Evolutionary conservation across 371 early-diverging fungal species (phyloP).

Genomic region (Mucor mucedo): DNA sequence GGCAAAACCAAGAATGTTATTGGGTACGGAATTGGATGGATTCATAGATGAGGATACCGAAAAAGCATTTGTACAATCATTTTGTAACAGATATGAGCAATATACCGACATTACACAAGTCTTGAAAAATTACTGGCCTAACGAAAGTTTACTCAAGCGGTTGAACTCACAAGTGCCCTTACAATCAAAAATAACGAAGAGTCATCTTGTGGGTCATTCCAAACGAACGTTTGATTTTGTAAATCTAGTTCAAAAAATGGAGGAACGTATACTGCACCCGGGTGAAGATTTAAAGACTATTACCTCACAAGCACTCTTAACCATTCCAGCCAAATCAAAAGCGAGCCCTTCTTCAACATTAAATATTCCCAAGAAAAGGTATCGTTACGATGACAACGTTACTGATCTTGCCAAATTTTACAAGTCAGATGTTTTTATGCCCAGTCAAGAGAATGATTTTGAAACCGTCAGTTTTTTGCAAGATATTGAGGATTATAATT

Average conservation of each 20-base stretch:
- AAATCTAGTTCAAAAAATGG: conserved; percentile 31
- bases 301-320: conserved; percentile 1
- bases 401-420: no score
- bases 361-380: background rate
- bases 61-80: background rate
- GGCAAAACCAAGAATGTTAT: no score
- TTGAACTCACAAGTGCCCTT: conserved; percentile 26
- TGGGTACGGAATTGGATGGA: conserved; percentile 26
- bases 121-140: conserved; percentile 29
- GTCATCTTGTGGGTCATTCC: conserved; percentile 33
- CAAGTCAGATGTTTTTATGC: no score
- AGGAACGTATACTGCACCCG: conserved; percentile 37
- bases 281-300: background rate
- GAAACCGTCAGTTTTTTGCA: background rate
- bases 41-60: background rate
- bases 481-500: background rate
- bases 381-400: background rate
- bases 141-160: background rate
- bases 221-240: conserved; percentile 31
- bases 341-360: background rate
- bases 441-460: no score
- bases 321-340: conserved; percentile 12
- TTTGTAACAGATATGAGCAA: background rate
- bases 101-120: conserved; percentile 21
- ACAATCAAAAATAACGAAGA: conserved; percentile 13